phyloP scores from a whole-genome alignment of 2,329 filamentous ascomycete genomes.

The Trematosphaeria pertusa region DNA sequence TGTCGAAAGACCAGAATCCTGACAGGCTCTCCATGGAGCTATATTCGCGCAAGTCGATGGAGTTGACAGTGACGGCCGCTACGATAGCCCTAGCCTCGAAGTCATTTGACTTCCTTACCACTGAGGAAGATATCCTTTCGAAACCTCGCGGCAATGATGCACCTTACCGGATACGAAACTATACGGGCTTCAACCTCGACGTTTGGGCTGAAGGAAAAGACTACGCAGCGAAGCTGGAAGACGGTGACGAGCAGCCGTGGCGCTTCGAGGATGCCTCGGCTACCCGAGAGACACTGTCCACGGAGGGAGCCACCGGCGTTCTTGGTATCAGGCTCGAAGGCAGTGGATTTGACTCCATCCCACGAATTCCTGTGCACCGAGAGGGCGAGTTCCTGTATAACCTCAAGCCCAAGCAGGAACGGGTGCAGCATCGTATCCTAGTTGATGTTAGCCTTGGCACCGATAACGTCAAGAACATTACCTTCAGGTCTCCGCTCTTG shows the following conservation, averaged over 20 bases:
- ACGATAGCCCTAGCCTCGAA: constrained; percentile 94
- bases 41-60: constrained; percentile 87
- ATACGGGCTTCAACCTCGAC: constrained; percentile 89
- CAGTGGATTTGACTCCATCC: constrained; percentile 90
- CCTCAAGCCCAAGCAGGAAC: constrained; percentile 84
- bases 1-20: constrained; percentile 77
- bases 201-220: constrained; percentile 76
- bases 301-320: constrained; percentile 79
- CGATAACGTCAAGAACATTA: constrained; percentile 98
- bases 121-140: constrained; percentile 87
- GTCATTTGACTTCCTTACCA: constrained; percentile 86
- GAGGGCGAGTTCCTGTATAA: constrained; percentile 93
- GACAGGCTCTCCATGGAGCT: constrained; percentile 83
- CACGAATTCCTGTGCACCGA: constrained; percentile 87
- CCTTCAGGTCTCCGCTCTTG: constrained; percentile 86
- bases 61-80: constrained; percentile 90
- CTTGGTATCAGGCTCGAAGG: constrained; percentile 87
- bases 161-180: constrained; percentile 91
- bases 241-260: constrained; percentile 93
- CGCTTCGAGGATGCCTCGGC: constrained; percentile 96
- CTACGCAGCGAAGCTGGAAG: constrained; percentile 78
- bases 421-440: constrained; percentile 84
- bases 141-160: constrained; percentile 92
- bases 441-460: constrained; percentile 90
- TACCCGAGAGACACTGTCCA: constrained; percentile 89